Conservation (phyloP, 2,329 filamentous ascomycete species). For the Ceratocystis huliohia region DNA sequence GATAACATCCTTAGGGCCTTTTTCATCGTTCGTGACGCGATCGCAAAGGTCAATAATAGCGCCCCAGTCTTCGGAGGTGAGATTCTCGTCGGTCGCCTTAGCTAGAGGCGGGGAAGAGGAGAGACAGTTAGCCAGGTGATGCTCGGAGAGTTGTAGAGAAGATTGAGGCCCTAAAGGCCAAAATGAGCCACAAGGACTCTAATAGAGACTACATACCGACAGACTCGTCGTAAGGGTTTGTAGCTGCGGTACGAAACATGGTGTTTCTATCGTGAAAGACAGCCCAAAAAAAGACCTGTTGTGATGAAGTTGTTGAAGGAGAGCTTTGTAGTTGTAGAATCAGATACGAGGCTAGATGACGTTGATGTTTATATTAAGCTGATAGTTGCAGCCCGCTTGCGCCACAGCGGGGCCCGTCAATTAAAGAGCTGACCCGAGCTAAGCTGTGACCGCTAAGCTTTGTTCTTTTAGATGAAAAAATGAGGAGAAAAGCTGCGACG, state of each 20-base stretch:
- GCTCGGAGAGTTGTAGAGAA: not conserved
- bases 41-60: constrained; percentile 53
- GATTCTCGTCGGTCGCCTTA: constrained; percentile 91
- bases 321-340: constrained; percentile 19
- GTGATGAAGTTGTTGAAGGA: not conserved
- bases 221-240: constrained; percentile 46
- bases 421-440: not conserved
- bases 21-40: constrained; percentile 41
- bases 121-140: constrained; percentile 14
- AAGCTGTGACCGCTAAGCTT: not conserved
- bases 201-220: constrained; percentile 37
- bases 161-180: constrained; percentile 21
- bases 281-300: not conserved
- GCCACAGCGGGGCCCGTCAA: constrained; percentile 14
- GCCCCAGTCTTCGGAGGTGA: constrained; percentile 67
- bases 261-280: constrained; percentile 23
- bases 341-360: not conserved
- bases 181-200: constrained; percentile 11
- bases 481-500: not conserved
- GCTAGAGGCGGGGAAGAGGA: constrained; percentile 29
- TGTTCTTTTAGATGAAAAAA: not conserved
- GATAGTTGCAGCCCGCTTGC: constrained; percentile 4
- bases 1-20: constrained; percentile 67
- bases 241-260: constrained; percentile 48
- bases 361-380: not conserved